Percentiles rank a stretch among this genome's conserved stretches.
phyloP scores from a whole-genome alignment of 2,329 filamentous ascomycete genomes.

The Thielaviopsis musarum region DNA sequence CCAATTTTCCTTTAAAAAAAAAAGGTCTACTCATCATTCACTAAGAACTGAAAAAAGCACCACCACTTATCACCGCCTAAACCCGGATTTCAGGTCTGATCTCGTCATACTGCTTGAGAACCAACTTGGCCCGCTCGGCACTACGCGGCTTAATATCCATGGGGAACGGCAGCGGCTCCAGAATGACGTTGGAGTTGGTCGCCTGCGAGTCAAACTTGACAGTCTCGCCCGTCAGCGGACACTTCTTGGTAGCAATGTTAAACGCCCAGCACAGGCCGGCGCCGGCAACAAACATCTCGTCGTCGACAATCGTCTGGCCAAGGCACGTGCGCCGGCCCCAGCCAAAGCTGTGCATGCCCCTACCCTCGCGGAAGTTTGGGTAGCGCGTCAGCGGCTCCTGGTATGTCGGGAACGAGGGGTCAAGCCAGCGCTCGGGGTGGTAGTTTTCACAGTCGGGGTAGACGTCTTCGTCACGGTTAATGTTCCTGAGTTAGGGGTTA shows the following conservation, averaged over 20 bases:
- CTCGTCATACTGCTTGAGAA: constrained; percentile 23
- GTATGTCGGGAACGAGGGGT: constrained; percentile 45
- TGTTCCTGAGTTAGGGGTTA: constrained; percentile 23
- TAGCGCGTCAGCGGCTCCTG: constrained; percentile 46
- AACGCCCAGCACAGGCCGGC: constrained; percentile 34
- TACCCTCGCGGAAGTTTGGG: constrained; percentile 41
- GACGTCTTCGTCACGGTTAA: constrained; percentile 38
- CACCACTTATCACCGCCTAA: constrained; percentile 1
- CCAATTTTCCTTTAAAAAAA: neutral
- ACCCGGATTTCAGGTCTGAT: constrained; percentile 20
- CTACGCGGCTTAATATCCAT: constrained; percentile 28
- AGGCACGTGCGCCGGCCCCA: constrained; percentile 47
- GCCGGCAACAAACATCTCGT: constrained; percentile 36
- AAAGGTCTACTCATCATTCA: neutral
- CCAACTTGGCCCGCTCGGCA: constrained; percentile 20
- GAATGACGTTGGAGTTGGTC: constrained; percentile 34
- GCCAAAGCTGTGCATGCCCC: constrained; percentile 45
- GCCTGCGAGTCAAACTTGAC: constrained; percentile 31
- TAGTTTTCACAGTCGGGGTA: constrained; percentile 49
- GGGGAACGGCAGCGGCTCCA: constrained; percentile 31
- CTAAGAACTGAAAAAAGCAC: neutral
- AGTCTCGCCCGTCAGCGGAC: constrained; percentile 24
- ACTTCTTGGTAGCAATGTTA: constrained; percentile 24
- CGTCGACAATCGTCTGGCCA: constrained; percentile 44
- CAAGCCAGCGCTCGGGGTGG: constrained; percentile 45